Evolutionary conservation across 371 early-diverging fungal species (phyloP), one percentile per base, ranked within the genome.

Genomic region (Mortierella sp.): DNA sequence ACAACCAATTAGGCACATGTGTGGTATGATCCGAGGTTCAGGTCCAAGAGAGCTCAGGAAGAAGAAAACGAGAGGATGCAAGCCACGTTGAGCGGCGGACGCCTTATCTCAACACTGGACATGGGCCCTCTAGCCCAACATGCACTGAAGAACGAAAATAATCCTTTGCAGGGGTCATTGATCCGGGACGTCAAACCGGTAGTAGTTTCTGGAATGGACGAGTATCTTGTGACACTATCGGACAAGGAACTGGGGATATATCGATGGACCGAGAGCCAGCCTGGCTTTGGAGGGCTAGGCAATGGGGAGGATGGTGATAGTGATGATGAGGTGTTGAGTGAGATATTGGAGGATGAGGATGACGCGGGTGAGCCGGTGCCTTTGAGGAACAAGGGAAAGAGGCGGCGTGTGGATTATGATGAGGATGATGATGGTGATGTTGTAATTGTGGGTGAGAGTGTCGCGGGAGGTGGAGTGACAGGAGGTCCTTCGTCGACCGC

Each of bases 151-250:
- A 64, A 37, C 16, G 64, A 37, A 19, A 24, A 2, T 21, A 64
- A 64, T 37, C 19, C 19, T 9, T 34, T 9, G n/a, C 24, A 8
- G 5, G 37, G 37, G 26, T 16, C 28, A 1, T 46, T 74, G 14
- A 67, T 81, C n/a, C 76, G 71, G 48, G 86, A 86, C 46, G 44
- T 81, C 55, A 86, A 81, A 43, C 50, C 79, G 13, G 70, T 86
- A 4, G 57, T 67, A 2, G 50, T 86, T 11, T 64, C 64, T 9
- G 82, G 79, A 10, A 21, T 69, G 11, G 57, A 79, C 4, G 86
- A 86, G 48, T 86, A 74, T 50, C 6, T 86, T 71, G 77, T 51
- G 10, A 55, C 73, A 10, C 75, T 86, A 0, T 74, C 79, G 4
- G 82, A 81, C 44, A 67, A 44, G 46, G 64, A 81, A 6, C 24